Percentiles rank a stretch among this genome's conserved stretches.
These are phyloP conservation scores for Dioscorea cayenensis DNA, from an alignment of 116 monocot genomes.

Conservation along the genomic window DNA sequence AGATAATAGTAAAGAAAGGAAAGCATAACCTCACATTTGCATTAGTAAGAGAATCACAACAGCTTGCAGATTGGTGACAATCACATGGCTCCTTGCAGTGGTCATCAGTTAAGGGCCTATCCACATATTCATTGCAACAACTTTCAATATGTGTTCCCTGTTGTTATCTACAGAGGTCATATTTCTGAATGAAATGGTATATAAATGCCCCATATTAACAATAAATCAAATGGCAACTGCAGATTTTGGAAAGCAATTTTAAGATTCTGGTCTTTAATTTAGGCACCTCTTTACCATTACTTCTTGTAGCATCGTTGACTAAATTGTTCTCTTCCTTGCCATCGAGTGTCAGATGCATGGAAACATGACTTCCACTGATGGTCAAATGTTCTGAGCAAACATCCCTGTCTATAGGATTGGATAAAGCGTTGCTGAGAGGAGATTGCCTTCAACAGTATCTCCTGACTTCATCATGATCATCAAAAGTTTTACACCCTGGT, in stretches of 20 bases:
- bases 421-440: constrained; percentile 8
- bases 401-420: constrained; percentile 12
- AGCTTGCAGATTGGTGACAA: constrained; percentile 2
- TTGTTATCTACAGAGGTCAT: constrained; percentile 35
- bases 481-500: constrained; percentile 46
- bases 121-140: constrained; percentile 2
- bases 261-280: background rate
- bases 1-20: background rate
- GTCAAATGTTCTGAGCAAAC: constrained; percentile 7
- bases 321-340: background rate
- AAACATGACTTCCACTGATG: constrained; percentile 3
- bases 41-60: constrained; percentile 5
- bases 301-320: background rate
- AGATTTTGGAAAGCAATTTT: background rate
- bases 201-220: constrained; percentile 2
- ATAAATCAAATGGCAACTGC: constrained; percentile 1
- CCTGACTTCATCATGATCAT: constrained; percentile 23
- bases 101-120: background rate
- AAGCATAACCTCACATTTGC: constrained; percentile 18
- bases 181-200: constrained; percentile 23
- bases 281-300: constrained; percentile 31
- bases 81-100: background rate
- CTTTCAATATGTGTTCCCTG: constrained; percentile 25
- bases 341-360: constrained; percentile 5
- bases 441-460: constrained; percentile 13